A percentile compares a stretch with the other conserved stretches of the same genome.
Conservation (phyloP, 2,329 filamentous ascomycete genomes). For the Zymoseptoria crescenta region DNA sequence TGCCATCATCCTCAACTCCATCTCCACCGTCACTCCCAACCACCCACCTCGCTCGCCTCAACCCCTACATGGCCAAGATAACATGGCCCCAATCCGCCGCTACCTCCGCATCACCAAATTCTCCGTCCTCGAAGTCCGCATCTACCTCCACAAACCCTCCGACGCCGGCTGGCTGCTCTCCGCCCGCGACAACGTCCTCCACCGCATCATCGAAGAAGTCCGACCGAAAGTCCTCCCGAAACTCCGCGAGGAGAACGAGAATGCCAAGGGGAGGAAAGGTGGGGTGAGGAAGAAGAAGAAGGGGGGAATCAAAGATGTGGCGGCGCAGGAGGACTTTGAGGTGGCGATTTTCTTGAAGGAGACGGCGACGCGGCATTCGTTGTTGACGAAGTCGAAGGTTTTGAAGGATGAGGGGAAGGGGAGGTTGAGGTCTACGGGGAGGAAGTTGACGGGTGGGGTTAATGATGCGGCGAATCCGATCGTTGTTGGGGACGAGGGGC, state of each 20-base stretch:
- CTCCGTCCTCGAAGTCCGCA: constrained; percentile 91
- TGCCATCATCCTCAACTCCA: too few species aligned
- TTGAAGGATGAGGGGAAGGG: constrained; percentile 41
- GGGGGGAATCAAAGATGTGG: constrained; percentile 78
- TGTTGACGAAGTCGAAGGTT: constrained; percentile 77
- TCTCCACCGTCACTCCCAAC: too few species aligned
- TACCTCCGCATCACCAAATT: constrained; percentile 89
- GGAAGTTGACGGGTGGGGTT: constrained; percentile 42
- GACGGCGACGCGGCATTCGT: constrained; percentile 71
- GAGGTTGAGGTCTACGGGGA: constrained; percentile 38
- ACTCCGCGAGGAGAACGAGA: constrained; percentile 72
- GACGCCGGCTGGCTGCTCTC: constrained; percentile 79
- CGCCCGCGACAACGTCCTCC: constrained; percentile 65
- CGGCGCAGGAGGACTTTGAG: constrained; percentile 85
- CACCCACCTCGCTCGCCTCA: too few species aligned
- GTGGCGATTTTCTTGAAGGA: constrained; percentile 91
- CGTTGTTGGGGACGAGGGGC: constrained; percentile 31
- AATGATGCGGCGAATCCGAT: constrained; percentile 36
- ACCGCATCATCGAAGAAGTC: constrained; percentile 75
- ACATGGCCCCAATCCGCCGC: constrained; percentile 79
- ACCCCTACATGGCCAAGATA: constrained; percentile 34
- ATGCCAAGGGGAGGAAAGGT: constrained; percentile 51
- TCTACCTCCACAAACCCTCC: constrained; percentile 87
- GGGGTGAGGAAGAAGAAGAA: constrained; percentile 63
- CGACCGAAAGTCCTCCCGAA: constrained; percentile 84